phyloP scores from a whole-genome alignment of 139 green algal genomes.

The Yamagishiella unicocca region DNA sequence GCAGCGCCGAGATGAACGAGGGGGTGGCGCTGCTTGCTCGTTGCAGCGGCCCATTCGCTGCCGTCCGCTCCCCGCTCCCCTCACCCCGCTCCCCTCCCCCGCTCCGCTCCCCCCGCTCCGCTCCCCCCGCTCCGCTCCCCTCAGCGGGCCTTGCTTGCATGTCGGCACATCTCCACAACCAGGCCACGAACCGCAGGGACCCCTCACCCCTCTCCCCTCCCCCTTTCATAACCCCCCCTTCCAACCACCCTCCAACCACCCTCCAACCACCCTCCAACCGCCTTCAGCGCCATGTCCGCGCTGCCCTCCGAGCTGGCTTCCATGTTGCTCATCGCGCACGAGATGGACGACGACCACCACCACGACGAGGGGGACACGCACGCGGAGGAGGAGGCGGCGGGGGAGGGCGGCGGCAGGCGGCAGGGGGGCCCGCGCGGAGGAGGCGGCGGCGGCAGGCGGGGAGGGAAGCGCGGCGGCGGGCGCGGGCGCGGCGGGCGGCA shows the following conservation, averaged over 20 bases:
- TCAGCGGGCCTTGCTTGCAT: too few relatives aligned
- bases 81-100: too few relatives aligned
- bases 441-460: not conserved
- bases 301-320: constrained; percentile 64
- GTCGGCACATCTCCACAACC: too few relatives aligned
- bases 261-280: not conserved
- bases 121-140: too few relatives aligned
- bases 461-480: not conserved
- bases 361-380: not conserved
- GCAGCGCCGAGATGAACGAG: too few relatives aligned
- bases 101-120: too few relatives aligned
- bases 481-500: not conserved
- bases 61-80: too few relatives aligned
- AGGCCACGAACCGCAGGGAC: not conserved
- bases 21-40: too few relatives aligned
- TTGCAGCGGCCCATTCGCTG: too few relatives aligned
- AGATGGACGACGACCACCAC: constrained; percentile 37
- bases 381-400: not conserved
- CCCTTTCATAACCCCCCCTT: not conserved
- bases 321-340: constrained; percentile 55
- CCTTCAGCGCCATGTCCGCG: constrained; percentile 56
- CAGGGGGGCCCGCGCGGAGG: not conserved
- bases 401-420: not conserved
- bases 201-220: not conserved
- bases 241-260: too few relatives aligned